Base-by-base conservation (phyloP, 116 monocot genomes). In the Trichopus zeylanicus region DNA sequence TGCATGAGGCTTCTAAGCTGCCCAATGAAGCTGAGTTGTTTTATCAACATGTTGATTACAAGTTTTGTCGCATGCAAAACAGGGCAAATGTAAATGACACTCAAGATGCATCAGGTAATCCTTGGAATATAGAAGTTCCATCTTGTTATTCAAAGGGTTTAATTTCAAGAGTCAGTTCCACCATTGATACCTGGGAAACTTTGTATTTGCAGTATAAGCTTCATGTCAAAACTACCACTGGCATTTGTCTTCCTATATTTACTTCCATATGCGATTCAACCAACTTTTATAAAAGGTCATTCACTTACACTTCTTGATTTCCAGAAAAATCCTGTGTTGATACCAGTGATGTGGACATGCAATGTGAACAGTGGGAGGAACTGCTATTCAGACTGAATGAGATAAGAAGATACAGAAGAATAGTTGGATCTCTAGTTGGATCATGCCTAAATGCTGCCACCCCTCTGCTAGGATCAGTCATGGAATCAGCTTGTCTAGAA, bases 321-420 rank as follows among this genome's bases (percentile, higher is more conserved):
- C 12, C 42, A 42, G 42, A 42, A 1, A 42, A 15, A 13, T 3
- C 13, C 13, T 13, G 42, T 15, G 46, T 27, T 20, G 54, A 69
- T 63, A 25, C 23, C 21, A 42, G 32, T n/a, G 66, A 33, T 34
- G 59, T 32, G 61, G 37, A 68, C 49, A 21, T 67, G 71, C 51
- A 62, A 21, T 74, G 83, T 51, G 75, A 91, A 54, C 56, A 77
- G 28, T 82, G 73, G 71, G 82, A 90, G 22, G 74, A 79, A 26
- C 30, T 77, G 26, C 51, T 72, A 13, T 52, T 61, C 27, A 68
- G 82, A 58, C 51, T 85, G 30, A 82, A 82, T 70, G 91, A 83
- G 49, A 82, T 75, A 69, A 94, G 63, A 76, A 83, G 80, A 64
- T 86, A 89, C 68, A 70, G 95, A 62, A 53, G 90, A 56, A 95